Evolutionary conservation across 1,284 basidiomycete genomes (phyloP), one percentile per base, ranked within the genome.

Genomic region (Ganoderma sp.): DNA sequence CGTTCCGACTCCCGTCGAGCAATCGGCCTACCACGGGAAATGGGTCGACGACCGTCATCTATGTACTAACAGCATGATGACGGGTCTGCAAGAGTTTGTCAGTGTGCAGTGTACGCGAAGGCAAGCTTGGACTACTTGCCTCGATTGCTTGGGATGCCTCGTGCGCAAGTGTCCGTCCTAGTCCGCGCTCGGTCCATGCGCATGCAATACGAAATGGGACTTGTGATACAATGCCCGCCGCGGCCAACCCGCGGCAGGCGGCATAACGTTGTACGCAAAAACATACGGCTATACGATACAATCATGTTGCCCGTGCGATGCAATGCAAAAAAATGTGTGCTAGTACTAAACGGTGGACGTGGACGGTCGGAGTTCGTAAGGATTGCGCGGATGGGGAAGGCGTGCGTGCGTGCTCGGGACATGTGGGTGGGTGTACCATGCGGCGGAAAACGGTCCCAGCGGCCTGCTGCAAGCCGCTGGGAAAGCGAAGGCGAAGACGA

Each of bases 251-350:
- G 68, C 62, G 65, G 45, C 65, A 52, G 48, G 34, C 22, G 41
- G 66, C 60, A 67, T 71, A 68, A 68, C 34, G 52, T 67, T 66
- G 67, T 48, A 65, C 65, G 39, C 43, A 54, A 65, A 64, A 72
- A 66, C 71, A 70, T 70, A 72, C 65, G 69, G 69, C 71, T 72
- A 72, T 72, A 72, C 69, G 71, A 72, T 72, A 72, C 71, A 72
- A 69, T 72, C 67, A 67, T 71, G 66, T 48, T 45, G 59, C n/a
- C 48, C n/a, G 10, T 50, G 48, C 48, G n/a, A n/a, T 45, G 43
- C 43, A 15, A n/a, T 43, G 50, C 42, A 48, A 45, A 48, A 45
- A 34, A 39, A 39, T 39, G 37, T 12, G 39, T 48, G 59, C 12
- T 61, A 56, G 41, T 65, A 48, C 63, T 64, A 39, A 39, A 39